phyloP scores from a whole-genome alignment of 169 alveolate genomes.

The Perkinsus olseni region DNA sequence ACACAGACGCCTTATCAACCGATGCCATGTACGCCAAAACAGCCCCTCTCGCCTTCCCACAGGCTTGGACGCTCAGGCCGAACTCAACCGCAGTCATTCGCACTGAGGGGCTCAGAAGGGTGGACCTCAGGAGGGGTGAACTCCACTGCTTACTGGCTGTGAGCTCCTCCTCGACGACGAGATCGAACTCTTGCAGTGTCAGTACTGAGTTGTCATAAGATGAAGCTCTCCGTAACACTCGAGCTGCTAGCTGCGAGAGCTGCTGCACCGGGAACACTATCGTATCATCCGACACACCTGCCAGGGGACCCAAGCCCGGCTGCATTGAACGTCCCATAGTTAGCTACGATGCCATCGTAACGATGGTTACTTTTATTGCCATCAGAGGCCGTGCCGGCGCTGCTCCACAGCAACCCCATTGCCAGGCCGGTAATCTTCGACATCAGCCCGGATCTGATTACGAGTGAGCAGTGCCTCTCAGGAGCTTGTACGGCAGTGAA shows the following conservation, averaged over 20 bases:
- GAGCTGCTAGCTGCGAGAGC: neutral
- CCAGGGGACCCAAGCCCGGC: too few species aligned
- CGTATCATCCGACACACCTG: neutral
- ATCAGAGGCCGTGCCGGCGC: neutral
- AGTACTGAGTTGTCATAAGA: neutral
- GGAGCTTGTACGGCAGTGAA: too few species aligned
- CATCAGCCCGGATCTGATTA: neutral
- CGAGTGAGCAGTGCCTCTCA: neutral
- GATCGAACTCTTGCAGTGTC: neutral
- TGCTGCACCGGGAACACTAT: neutral
- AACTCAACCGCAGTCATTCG: neutral
- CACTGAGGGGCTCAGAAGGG: neutral
- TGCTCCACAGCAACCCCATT: neutral
- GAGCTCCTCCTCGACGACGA: neutral
- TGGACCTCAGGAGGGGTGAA: neutral
- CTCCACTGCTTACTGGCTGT: neutral
- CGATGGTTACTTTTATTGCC: too few species aligned
- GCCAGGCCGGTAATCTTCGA: neutral
- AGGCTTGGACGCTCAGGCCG: neutral
- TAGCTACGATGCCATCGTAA: too few species aligned
- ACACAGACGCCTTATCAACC: neutral
- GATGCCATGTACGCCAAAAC: neutral
- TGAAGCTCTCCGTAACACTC: neutral
- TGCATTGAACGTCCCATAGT: too few species aligned
- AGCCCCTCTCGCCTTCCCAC: neutral